Conservation (phyloP, 495 filamentous ascomycete species). For the Daldinia concentrica region DNA sequence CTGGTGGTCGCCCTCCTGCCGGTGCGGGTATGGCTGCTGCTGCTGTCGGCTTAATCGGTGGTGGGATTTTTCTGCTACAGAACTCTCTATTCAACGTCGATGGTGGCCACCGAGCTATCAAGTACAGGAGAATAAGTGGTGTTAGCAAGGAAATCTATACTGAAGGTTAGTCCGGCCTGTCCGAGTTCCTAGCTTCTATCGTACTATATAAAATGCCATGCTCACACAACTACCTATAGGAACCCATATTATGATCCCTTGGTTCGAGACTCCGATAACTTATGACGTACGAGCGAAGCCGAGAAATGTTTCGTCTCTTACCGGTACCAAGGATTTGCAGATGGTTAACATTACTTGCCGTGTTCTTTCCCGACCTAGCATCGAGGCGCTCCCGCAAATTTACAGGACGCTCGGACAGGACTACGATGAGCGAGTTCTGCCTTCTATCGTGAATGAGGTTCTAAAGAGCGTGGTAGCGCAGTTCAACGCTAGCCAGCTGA, state of each 20-base stretch:
- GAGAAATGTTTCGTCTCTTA: slow-evolving; percentile 94
- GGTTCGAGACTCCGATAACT: slow-evolving; percentile 95
- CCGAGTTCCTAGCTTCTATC: slow-evolving; percentile 3
- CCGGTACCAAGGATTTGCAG: slow-evolving; percentile 98
- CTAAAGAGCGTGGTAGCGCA: slow-evolving; percentile 98
- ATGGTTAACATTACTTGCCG: slow-evolving; percentile 99
- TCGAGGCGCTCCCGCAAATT: slow-evolving; percentile 91
- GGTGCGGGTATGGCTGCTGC: slow-evolving; percentile 46
- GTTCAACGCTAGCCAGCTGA: slow-evolving; percentile 98
- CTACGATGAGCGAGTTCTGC: slow-evolving; percentile 96
- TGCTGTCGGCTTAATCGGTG: slow-evolving; percentile 64
- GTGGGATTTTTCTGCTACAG: slow-evolving; percentile 71
- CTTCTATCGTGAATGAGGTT: slow-evolving; percentile 98
- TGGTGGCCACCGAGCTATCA: slow-evolving; percentile 98
- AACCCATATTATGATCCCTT: slow-evolving; percentile 92
- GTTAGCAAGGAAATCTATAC: slow-evolving; percentile 95
- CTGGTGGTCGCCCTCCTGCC: slow-evolving; percentile 48
- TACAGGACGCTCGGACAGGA: slow-evolving; percentile 95
- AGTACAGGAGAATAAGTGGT: slow-evolving; percentile 93
- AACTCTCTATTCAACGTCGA: slow-evolving; percentile 99
- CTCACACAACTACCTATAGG: slow-evolving; percentile 59
- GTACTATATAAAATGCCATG: slow-evolving; percentile 11
- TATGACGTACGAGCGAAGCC: slow-evolving; percentile 99
- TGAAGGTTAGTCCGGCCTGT: slow-evolving; percentile 73
- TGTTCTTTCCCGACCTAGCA: slow-evolving; percentile 90